phyloP scores from a whole-genome alignment of 225 moss, liverwort and hornwort species.

The Physcomitrium patens region DNA sequence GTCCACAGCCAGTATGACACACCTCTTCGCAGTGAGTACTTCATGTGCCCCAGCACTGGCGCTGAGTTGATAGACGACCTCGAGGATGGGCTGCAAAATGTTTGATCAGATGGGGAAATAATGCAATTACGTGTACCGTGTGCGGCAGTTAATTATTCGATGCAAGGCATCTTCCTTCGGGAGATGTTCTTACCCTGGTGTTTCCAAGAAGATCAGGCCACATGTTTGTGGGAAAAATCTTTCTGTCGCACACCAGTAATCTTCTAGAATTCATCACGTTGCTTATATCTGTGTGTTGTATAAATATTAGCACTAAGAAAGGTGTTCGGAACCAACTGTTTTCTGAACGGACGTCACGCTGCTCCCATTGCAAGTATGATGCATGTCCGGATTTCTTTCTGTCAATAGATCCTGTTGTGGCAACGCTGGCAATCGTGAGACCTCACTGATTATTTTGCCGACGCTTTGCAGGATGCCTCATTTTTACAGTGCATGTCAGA shows the following conservation, averaged over 20 bases:
- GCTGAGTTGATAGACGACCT: constrained; percentile 5
- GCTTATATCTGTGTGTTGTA: constrained; percentile 12
- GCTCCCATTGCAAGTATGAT: too few relatives aligned
- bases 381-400: too few relatives aligned
- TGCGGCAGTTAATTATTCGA: background rate
- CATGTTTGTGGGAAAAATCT: too few relatives aligned
- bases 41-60: background rate
- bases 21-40: constrained; percentile 39
- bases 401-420: too few relatives aligned
- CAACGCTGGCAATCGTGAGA: too few relatives aligned
- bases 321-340: background rate
- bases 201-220: background rate
- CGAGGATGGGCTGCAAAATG: constrained; percentile 20
- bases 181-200: too few relatives aligned
- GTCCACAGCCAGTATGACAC: constrained; percentile 41
- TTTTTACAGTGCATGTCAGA: too few relatives aligned
- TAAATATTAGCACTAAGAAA: background rate
- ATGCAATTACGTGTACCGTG: background rate
- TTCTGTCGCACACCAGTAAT: too few relatives aligned
- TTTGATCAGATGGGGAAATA: too few relatives aligned
- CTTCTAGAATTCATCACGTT: background rate
- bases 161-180: background rate
- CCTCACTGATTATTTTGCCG: too few relatives aligned
- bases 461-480: too few relatives aligned
- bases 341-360: too few relatives aligned